phyloP scores from a whole-genome alignment of 2,329 filamentous ascomycete genomes.

The Fusarium hostae region DNA sequence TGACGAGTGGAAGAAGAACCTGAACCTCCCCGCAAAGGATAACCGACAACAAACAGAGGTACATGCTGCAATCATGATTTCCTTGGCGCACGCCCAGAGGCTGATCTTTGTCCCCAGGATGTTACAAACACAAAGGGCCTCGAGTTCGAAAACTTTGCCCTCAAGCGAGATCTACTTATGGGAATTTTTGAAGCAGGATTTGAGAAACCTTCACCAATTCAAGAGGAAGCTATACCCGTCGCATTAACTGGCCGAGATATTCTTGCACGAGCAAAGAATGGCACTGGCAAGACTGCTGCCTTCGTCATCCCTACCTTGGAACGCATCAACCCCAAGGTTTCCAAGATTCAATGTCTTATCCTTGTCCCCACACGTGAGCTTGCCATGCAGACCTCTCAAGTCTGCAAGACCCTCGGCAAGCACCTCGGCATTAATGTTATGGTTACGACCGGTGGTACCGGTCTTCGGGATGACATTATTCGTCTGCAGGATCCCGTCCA shows the following conservation, averaged over 20 bases:
- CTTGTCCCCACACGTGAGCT: conserved; percentile 96
- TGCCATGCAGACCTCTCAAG: conserved; percentile 97
- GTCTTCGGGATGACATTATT: conserved; percentile 95
- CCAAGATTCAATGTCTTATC: conserved; percentile 96
- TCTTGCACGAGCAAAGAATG: conserved; percentile 96
- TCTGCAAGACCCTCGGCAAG: conserved; percentile 98
- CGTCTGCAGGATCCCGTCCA: conserved; percentile 94
- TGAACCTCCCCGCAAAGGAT: conserved; percentile 80
- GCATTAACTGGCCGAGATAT: conserved; percentile 95
- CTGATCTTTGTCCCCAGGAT: conserved; percentile 69
- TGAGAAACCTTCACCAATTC: conserved; percentile 97
- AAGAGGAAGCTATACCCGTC: conserved; percentile 98
- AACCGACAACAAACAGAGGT: conserved; percentile 85
- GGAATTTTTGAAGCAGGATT: conserved; percentile 99
- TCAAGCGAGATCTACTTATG: conserved; percentile 97
- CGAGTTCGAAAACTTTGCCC: conserved; percentile 96
- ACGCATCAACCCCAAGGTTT: conserved; percentile 94
- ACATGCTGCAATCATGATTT: conserved; percentile 21
- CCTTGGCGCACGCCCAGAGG: conserved; percentile 15
- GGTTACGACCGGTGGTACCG: conserved; percentile 97
- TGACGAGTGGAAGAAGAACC: conserved; percentile 78
- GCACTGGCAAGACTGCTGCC: conserved; percentile 97
- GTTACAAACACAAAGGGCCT: conserved; percentile 97
- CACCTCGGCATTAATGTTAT: conserved; percentile 98
- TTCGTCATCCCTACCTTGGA: conserved; percentile 97